Evolutionary conservation across 306 rosid genomes (phyloP).

Genomic region (Quercus alba): DNA sequence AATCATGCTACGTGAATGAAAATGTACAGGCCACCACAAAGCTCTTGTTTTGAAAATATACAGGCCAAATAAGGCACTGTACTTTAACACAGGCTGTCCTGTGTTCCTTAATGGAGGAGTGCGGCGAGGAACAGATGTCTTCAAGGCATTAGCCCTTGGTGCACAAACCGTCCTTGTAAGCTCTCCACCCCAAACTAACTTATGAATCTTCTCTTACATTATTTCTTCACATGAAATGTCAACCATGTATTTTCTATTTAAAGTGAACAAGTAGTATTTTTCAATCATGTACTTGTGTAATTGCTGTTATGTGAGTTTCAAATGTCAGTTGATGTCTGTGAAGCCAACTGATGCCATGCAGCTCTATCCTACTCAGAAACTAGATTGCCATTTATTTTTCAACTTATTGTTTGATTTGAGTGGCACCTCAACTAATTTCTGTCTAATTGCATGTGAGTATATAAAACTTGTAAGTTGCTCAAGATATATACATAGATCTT

Average conservation of each 20-base stretch:
- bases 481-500: not conserved
- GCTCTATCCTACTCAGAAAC: not conserved
- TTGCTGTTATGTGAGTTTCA: not conserved
- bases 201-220: not conserved
- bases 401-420: not conserved
- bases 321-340: not conserved
- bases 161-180: constrained; percentile 65
- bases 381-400: not conserved
- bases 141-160: constrained; percentile 68
- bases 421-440: not conserved
- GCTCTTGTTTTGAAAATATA: no score
- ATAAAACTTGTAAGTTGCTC: not conserved
- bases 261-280: not conserved
- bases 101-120: constrained; percentile 63
- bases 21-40: no score
- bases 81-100: constrained; percentile 45
- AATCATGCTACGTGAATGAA: no score
- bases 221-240: not conserved
- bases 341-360: not conserved
- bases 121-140: constrained; percentile 62
- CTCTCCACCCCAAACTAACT: not conserved
- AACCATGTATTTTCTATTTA: not conserved
- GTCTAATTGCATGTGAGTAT: not conserved
- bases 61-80: not conserved
- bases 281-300: not conserved